Conservation (phyloP, 192 early-diverging fungal genomes). For the Dispira parvispora region DNA sequence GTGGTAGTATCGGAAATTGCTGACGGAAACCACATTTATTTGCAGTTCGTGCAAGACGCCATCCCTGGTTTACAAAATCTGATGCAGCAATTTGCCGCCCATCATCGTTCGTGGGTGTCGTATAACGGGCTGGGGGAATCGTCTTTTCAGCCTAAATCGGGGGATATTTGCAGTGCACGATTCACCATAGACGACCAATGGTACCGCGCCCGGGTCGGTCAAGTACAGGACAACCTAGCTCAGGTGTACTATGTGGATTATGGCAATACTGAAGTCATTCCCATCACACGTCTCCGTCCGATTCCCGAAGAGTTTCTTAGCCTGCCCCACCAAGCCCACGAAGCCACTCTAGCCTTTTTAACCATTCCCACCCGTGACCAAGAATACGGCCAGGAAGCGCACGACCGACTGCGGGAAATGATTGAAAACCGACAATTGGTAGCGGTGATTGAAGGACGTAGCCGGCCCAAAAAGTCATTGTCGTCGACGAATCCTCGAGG, state of each 20-base stretch:
- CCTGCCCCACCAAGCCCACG: constrained; percentile 56
- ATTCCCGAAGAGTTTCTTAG: constrained; percentile 54
- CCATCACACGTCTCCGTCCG: constrained; percentile 49
- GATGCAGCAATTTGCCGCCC: constrained; percentile 61
- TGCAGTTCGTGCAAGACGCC: constrained; percentile 37
- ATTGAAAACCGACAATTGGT: constrained; percentile 45
- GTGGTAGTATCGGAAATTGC: constrained; percentile 52
- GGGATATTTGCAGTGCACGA: constrained; percentile 61
- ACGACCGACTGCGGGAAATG: constrained; percentile 49
- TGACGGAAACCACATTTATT: constrained; percentile 36
- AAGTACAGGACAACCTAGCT: constrained; percentile 33
- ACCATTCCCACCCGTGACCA: constrained; percentile 38
- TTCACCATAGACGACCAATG: constrained; percentile 80
- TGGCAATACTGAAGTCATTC: constrained; percentile 78
- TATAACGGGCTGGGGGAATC: constrained; percentile 6
- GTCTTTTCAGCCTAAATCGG: constrained; percentile 38
- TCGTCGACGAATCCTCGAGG: not conserved
- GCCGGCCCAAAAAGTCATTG: not conserved
- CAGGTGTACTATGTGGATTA: constrained; percentile 85
- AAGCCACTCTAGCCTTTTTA: constrained; percentile 73
- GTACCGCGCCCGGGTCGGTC: constrained; percentile 75
- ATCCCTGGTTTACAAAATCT: constrained; percentile 56
- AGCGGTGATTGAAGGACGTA: constrained; percentile 41
- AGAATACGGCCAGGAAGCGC: constrained; percentile 66
- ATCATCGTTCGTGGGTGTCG: constrained; percentile 29